Conservation (phyloP, 106 monocot species). For the Dendrobium officinale region DNA sequence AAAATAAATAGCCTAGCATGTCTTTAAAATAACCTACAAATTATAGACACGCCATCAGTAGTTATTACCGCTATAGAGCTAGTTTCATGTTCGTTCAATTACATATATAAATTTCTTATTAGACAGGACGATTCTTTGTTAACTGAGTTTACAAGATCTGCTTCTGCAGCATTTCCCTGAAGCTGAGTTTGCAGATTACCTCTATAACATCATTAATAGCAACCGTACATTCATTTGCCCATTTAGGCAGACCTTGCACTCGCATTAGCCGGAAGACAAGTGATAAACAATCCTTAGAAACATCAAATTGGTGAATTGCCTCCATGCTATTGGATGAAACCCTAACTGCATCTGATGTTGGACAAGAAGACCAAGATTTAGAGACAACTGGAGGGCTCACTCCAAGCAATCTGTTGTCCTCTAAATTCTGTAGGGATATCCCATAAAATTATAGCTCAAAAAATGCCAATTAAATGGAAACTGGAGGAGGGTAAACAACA, state of each 20-base stretch:
- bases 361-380: slow-evolving; percentile 8
- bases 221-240: slow-evolving; percentile 73
- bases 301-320: slow-evolving; percentile 31
- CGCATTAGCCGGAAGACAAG: slow-evolving; percentile 59
- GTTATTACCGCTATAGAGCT: neutral
- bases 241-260: slow-evolving; percentile 77
- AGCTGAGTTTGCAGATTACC: slow-evolving; percentile 21
- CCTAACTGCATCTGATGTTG: neutral
- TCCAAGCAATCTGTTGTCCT: slow-evolving; percentile 5
- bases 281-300: slow-evolving; percentile 34
- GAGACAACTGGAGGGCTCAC: neutral
- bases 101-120: neutral
- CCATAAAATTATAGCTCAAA: slow-evolving; percentile 8
- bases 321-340: slow-evolving; percentile 28
- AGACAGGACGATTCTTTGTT: neutral
- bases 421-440: slow-evolving; percentile 15
- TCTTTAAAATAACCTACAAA: neutral
- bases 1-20: neutral
- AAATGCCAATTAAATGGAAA: neutral
- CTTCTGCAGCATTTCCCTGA: neutral
- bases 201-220: slow-evolving; percentile 85
- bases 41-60: neutral
- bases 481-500: neutral
- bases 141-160: slow-evolving; percentile 4
- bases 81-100: neutral